Evolutionary conservation across 345 rosid genomes (phyloP).

Genomic region (Schrenkiella parvula): DNA sequence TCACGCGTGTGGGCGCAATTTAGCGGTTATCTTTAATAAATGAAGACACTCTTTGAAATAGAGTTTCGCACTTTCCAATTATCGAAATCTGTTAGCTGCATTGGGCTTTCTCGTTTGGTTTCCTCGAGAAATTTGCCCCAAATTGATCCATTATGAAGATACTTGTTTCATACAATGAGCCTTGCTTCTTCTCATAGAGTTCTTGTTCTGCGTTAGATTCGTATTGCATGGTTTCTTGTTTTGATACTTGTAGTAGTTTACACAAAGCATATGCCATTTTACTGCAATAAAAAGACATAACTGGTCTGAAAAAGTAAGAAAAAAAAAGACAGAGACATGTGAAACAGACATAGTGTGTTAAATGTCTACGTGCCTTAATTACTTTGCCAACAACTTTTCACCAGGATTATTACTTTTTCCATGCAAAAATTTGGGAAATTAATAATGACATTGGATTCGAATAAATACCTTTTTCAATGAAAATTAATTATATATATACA

Average conservation of each 20-base stretch:
- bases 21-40: neutral
- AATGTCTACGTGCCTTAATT: neutral
- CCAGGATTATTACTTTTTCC: neutral
- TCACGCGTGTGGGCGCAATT: constrained; percentile 21
- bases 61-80: neutral
- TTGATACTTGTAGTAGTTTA: neutral
- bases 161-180: neutral
- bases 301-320: neutral
- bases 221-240: neutral
- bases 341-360: constrained; percentile 10
- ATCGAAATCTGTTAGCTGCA: neutral
- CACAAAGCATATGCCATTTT: neutral
- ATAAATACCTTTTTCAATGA: neutral
- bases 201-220: neutral
- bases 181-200: neutral
- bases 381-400: constrained; percentile 16
- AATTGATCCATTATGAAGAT: neutral
- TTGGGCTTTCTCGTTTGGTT: neutral
- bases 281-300: neutral
- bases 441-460: constrained; percentile 26
- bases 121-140: neutral
- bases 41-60: neutral
- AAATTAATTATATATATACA: neutral
- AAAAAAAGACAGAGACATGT: constrained; percentile 13
- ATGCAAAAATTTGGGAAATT: neutral